Base-by-base conservation (phyloP, 257 asterid species). In the Nicotiana attenuata region DNA sequence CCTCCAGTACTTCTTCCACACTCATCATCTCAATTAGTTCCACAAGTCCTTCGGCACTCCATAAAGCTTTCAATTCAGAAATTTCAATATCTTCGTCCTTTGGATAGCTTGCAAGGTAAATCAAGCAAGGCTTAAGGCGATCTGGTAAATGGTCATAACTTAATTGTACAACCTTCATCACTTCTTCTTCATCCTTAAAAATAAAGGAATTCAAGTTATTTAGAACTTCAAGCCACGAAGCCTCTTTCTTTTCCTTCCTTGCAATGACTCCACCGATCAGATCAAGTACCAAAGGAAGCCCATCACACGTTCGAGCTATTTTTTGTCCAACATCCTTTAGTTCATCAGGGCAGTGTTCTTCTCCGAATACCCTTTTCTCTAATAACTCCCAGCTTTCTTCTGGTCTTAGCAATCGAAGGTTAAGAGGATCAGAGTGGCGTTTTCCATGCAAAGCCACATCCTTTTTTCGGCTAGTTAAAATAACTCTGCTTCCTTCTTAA, bases 1-100 rank as follows among this genome's bases (percentile, higher is more conserved):
- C 86, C 63, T 85, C 9, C 41, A 6, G 41, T 35, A 35, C 9
- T 35, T 35, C 8, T 35, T 35, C 41, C 41, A 35, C 9, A 35
- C 41, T 35, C 41, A 5, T 57, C n/a, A 50, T 3, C 31, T 7
- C 61, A 22, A 14, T 83, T 57, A 80, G 52, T 52, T 38, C 17
- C 59, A 89, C 14, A 8, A 85, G 81, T 20, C 90, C 90, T 84
- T 83, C 87, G 0, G 83, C 84, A 4, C 76, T 63, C 92, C 88
- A 88, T 7, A 83, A 35, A 3, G 76, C 20, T 29, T 59, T 65
- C 83, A 86, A 79, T 59, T 75, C 61, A 9, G 20, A 11, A 0
- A 71, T 83, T 26, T 47, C 35, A 20, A 86, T 86, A 59, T 86
- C 26, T 38, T 17, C 31, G 14, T 61, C 63, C 65, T 81, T 77